phyloP scores from a whole-genome alignment of 108 stramenopile genomes.

The Cylindrotheca closterium region DNA sequence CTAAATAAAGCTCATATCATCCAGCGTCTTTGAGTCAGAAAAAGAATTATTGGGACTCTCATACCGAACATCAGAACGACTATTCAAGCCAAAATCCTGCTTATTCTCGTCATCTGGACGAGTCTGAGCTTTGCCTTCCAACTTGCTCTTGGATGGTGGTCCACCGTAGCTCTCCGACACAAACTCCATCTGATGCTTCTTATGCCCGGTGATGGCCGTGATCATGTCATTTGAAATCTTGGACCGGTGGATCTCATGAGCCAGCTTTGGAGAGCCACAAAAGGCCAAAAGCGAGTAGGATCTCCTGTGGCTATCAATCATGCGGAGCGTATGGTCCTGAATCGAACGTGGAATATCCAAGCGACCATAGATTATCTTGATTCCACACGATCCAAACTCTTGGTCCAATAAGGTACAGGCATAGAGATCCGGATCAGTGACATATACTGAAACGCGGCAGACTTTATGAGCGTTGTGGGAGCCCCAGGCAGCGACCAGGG shows the following conservation, averaged over 20 bases:
- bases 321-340: conserved; percentile 31
- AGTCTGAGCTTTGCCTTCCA: no score
- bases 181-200: conserved; percentile 40
- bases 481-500: conserved; percentile 35
- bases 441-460: conserved; percentile 30
- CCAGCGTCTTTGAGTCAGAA: no score
- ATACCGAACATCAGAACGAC: no score
- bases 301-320: conserved; percentile 15
- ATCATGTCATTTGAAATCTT: conserved; percentile 39
- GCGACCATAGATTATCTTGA: conserved; percentile 32
- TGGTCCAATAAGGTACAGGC: conserved; percentile 19
- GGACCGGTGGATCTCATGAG: no score
- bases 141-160: no score
- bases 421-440: conserved; percentile 31
- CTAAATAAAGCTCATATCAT: no score
- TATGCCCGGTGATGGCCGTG: conserved; percentile 35
- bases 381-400: conserved; percentile 13
- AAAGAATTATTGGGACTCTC: no score
- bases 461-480: conserved; percentile 30
- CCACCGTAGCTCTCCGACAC: conserved; percentile 43
- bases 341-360: conserved; percentile 23
- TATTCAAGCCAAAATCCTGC: no score
- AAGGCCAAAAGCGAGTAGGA: conserved; percentile 38
- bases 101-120: no score
- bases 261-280: conserved; percentile 33